Evolutionary conservation across 345 rosid genomes (phyloP).

Genomic region (Murraya paniculata): DNA sequence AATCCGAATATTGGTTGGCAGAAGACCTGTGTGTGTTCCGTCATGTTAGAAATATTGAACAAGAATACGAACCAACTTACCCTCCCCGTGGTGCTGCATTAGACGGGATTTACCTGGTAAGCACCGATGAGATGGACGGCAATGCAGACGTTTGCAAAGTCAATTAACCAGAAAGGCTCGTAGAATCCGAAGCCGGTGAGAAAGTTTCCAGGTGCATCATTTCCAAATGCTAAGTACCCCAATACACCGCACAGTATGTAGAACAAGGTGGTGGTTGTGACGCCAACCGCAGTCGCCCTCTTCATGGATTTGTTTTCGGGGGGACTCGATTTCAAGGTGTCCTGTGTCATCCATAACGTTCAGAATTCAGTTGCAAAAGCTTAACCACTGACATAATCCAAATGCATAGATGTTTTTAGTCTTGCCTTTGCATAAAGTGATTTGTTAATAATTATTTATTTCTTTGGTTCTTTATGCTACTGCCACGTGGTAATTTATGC

Average conservation of each 20-base stretch:
- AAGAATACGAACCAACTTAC: not conserved
- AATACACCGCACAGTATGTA: conserved; percentile 69
- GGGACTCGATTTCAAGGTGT: conserved; percentile 56
- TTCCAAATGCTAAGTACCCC: conserved; percentile 92
- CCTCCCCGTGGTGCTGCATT: no score
- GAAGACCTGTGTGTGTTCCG: conserved; percentile 47
- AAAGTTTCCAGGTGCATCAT: conserved; percentile 78
- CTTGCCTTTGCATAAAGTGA: no score
- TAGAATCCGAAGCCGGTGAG: conserved; percentile 87
- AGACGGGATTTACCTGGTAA: conserved; percentile 55
- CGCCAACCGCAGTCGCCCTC: conserved; percentile 53
- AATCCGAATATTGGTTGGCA: conserved; percentile 67
- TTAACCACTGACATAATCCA: not conserved
- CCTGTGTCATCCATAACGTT: conserved; percentile 28
- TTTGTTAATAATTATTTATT: no score
- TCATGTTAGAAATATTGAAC: not conserved
- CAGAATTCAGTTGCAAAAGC: not conserved
- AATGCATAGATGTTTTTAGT: not conserved
- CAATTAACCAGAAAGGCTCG: conserved; percentile 84
- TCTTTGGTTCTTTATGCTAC: no score
- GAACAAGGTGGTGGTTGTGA: conserved; percentile 63
- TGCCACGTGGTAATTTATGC: no score
- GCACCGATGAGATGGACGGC: conserved; percentile 81
- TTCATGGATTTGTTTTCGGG: conserved; percentile 72
- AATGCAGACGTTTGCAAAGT: conserved; percentile 80